Evolutionary conservation across 805 yeast genomes (phyloP).

Genomic region (Hanseniaspora valbyensis): DNA sequence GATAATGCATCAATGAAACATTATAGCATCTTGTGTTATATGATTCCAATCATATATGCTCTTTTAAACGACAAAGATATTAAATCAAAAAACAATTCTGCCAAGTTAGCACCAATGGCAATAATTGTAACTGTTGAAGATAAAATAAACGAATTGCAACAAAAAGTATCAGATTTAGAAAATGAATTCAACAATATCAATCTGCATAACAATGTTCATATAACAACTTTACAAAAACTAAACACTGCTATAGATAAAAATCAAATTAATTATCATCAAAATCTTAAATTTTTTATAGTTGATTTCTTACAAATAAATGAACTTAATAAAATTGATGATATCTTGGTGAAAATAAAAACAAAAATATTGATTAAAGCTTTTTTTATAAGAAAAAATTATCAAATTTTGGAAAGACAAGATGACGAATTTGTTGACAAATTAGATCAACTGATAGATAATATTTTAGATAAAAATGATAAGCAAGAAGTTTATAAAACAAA

Average conservation of each 20-base stretch:
- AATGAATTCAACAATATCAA: not conserved
- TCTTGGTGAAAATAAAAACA: not conserved
- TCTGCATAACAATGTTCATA: not conserved
- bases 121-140: constrained; percentile 3
- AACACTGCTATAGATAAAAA: not conserved
- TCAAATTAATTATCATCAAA: not conserved
- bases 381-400: not conserved
- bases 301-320: not conserved
- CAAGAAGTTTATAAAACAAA: not conserved
- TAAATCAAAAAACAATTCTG: not conserved
- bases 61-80: not conserved
- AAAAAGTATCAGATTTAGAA: not conserved
- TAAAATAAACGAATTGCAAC: not conserved
- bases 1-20: not conserved
- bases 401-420: not conserved
- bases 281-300: not conserved
- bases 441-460: not conserved
- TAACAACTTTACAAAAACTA: not conserved
- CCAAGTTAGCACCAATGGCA: not conserved
- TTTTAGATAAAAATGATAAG: not conserved
- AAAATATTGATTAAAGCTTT: not conserved
- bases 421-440: not conserved
- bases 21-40: not conserved
- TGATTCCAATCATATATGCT: not conserved
- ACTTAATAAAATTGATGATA: not conserved